Percentiles rank a stretch among this genome's conserved stretches.
phyloP scores from a whole-genome alignment of 768 basidiomycete species.

The Collybiopsis confluens region DNA sequence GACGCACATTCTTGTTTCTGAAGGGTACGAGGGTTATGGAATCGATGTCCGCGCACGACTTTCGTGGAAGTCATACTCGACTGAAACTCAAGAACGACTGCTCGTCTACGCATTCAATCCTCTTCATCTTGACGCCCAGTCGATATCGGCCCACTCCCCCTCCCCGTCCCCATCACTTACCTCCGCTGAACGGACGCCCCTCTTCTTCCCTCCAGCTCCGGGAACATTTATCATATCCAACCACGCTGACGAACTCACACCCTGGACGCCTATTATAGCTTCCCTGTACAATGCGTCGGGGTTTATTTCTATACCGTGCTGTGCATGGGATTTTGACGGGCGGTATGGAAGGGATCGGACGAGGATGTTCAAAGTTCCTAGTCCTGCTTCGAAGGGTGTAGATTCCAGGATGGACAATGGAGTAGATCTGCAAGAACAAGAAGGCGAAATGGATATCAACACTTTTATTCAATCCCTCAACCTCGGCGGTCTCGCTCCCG shows the following conservation, averaged over 20 bases:
- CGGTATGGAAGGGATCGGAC: constrained; percentile 52
- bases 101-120: constrained; percentile 74
- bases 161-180: constrained; percentile 7
- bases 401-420: not conserved
- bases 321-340: constrained; percentile 76
- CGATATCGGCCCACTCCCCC: no score
- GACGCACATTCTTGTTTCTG: constrained; percentile 77
- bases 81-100: constrained; percentile 53
- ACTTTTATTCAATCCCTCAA: constrained; percentile 42
- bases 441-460: not conserved
- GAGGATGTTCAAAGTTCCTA: constrained; percentile 23
- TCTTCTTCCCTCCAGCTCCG: constrained; percentile 17
- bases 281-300: constrained; percentile 57
- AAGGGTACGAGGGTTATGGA: constrained; percentile 83
- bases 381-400: constrained; percentile 14
- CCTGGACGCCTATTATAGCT: constrained; percentile 86
- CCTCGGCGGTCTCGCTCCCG: constrained; percentile 58
- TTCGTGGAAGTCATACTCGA: constrained; percentile 81
- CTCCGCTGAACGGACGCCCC: no score
- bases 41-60: constrained; percentile 82
- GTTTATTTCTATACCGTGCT: constrained; percentile 86
- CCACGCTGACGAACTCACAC: constrained; percentile 95
- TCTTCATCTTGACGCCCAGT: constrained; percentile 21
- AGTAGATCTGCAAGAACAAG: not conserved
- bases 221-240: constrained; percentile 85